Evolutionary conservation across 2,329 filamentous ascomycete genomes (phyloP), one percentile per base, ranked within the genome.

Genomic region (Cordyceps cicadae): DNA sequence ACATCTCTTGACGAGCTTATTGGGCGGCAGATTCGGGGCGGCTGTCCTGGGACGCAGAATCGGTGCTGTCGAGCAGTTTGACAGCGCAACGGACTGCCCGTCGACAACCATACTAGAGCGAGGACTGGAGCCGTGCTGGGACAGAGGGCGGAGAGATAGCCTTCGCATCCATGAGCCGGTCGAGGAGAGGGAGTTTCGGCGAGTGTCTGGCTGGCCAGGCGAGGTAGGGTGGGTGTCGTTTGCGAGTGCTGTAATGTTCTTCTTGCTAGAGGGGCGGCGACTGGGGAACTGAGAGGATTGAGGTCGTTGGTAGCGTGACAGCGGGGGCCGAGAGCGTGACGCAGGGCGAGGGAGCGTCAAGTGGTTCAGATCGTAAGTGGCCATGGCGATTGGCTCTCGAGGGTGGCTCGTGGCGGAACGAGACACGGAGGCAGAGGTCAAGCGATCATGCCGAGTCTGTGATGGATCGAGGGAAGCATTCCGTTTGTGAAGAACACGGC

Each of bases 1-100:
- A 43, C 83, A 80, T 63, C 88, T 84, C 74, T 93, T 93, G 57
- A 92, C 88, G 46, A 92, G 78, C 75, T 90, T 92, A 72, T 92
- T 92, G 19, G 85, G 87, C 9, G 83, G 77, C 37, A 84, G 72
- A 63, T 78, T 79, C 66, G 71, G 74, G 64, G 70, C 75, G 19
- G 71, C 63, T 19, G 76, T 69, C 49, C 63, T 63, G 39, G 69
- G 64, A 24, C 76, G 72, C 24, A 88, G 72, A 62, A 91, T 87
- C 17, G 87, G 86, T 26, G 81, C 84, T 1, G 79, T 81, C 41
- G 88, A 90, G 62, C 80, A 82, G 73, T 89, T 82, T 19, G 87
- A 89, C 70, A 84, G 83, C 52, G 80, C 79, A 46, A 89, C 71
- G 2, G 87, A 87, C 50, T 85, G 83, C 12, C 87, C 87, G 59